These are phyloP conservation scores for Solanum etuberosum DNA, from an alignment of 257 asterid genomes.

Conservation along the genomic window DNA sequence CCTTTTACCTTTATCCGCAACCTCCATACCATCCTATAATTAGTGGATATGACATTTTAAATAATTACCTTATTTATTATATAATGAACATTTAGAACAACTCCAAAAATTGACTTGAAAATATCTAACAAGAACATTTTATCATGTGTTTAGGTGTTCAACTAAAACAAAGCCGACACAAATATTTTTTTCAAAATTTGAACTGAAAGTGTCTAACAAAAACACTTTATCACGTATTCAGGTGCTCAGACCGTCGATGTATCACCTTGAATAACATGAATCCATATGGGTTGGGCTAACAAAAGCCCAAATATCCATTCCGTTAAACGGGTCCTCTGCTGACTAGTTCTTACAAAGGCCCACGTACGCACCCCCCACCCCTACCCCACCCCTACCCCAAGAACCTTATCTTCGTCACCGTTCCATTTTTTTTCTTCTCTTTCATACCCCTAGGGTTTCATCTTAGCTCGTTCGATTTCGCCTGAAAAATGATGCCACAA, in stretches of 20 bases:
- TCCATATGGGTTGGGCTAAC: neutral
- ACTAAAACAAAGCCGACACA: neutral
- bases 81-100: neutral
- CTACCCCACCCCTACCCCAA: neutral
- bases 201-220: neutral
- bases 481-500: constrained; percentile 59
- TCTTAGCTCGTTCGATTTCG: neutral
- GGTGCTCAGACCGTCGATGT: rapidly evolving
- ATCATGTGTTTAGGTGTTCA: neutral
- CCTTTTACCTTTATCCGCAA: too few relatives aligned
- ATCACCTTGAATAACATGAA: neutral
- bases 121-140: neutral
- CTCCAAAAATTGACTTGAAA: neutral
- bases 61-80: too few relatives aligned
- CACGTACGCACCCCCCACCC: neutral
- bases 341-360: neutral
- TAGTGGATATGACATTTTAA: neutral
- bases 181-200: neutral
- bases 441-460: constrained; percentile 12
- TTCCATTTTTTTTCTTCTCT: neutral
- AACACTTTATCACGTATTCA: neutral
- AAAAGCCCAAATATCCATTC: neutral
- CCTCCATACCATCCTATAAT: neutral
- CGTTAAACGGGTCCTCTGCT: neutral
- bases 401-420: neutral